Conservation (phyloP, 2,329 filamentous ascomycete genomes). For the Pestalotiopsis sp. region DNA sequence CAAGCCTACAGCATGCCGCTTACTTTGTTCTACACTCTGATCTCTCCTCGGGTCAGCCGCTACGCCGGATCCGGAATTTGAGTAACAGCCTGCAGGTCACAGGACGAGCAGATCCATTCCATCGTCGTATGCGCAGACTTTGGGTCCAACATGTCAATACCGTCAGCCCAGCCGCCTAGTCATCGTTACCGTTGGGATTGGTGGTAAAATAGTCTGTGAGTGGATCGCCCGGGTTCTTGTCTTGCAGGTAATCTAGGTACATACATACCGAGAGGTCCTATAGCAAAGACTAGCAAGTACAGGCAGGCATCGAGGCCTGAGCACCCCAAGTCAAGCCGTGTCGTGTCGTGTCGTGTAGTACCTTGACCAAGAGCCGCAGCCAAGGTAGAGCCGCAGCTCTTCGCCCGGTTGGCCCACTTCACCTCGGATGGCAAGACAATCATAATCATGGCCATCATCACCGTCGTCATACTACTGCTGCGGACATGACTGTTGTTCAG, state of each 20-base stretch:
- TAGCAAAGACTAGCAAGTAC: background rate
- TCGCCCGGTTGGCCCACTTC: background rate
- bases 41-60: background rate
- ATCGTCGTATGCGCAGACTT: background rate
- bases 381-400: background rate
- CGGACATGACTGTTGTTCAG: background rate
- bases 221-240: background rate
- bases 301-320: background rate
- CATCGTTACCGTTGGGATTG: background rate
- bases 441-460: background rate
- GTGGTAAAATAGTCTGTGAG: background rate
- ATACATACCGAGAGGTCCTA: background rate
- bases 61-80: background rate
- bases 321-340: background rate
- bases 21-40: background rate
- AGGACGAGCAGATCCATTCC: slow-evolving; percentile 5
- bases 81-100: background rate
- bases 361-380: background rate
- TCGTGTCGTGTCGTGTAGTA: background rate
- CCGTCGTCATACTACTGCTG: background rate
- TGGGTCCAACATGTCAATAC: background rate
- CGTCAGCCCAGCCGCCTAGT: slow-evolving; percentile 5
- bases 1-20: background rate
- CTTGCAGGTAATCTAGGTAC: background rate
- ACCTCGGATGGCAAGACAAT: slow-evolving; percentile 3